Conservation (phyloP, 2,329 filamentous ascomycete species). For the Trichoderma simmonsii region DNA sequence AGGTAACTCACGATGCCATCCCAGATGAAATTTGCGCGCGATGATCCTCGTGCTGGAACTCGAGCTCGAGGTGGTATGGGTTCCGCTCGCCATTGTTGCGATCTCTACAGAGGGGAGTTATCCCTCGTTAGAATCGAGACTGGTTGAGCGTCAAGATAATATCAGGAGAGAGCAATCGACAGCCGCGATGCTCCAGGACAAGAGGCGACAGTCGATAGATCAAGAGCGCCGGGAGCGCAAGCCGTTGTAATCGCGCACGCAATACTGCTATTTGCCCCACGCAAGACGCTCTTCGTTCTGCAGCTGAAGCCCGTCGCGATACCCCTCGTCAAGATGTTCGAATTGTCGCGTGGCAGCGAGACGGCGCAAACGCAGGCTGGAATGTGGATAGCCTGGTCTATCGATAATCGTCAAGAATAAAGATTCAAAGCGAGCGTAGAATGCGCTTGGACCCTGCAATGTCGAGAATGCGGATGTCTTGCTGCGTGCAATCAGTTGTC, state of each 20-base stretch:
- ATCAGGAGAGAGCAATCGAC: background rate
- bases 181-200: constrained; percentile 22
- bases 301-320: background rate
- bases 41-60: constrained; percentile 22
- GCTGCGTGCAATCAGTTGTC: constrained; percentile 17
- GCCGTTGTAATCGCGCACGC: background rate
- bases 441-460: constrained; percentile 15
- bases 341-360: background rate
- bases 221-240: constrained; percentile 17
- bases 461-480: constrained; percentile 14
- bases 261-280: background rate
- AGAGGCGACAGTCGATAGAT: constrained; percentile 26
- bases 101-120: background rate
- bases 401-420: background rate
- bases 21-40: constrained; percentile 42
- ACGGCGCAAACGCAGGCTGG: background rate
- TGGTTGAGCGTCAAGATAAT: background rate
- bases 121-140: constrained; percentile 20
- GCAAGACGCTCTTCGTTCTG: background rate
- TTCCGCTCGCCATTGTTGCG: constrained; percentile 23
- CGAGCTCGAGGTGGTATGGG: constrained; percentile 21
- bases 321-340: background rate
- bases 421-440: background rate
- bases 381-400: constrained; percentile 3
- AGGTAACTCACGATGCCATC: constrained; percentile 47